Evolutionary conservation across 345 rosid genomes (phyloP).

Genomic region (Physaria fendleri): DNA sequence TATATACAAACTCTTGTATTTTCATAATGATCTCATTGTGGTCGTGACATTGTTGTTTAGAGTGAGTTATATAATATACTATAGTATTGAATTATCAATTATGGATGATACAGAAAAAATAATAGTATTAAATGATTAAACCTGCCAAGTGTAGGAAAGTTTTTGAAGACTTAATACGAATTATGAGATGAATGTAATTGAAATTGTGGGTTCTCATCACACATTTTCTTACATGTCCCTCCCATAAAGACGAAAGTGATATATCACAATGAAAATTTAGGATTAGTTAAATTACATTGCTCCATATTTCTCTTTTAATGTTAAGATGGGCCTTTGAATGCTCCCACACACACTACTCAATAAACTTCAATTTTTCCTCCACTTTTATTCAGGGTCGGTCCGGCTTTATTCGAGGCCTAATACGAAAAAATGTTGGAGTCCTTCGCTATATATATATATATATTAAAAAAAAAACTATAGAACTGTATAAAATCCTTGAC

Average conservation of each 20-base stretch:
- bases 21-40: neutral
- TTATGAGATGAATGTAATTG: slow-evolving; percentile 13
- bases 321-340: slow-evolving; percentile 21
- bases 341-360: slow-evolving; percentile 16
- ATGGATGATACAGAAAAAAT: neutral
- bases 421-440: too few species aligned
- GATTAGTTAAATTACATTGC: neutral
- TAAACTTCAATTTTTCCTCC: slow-evolving; percentile 11
- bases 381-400: too few species aligned
- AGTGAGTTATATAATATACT: too few species aligned
- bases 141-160: slow-evolving; percentile 13
- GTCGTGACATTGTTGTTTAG: neutral
- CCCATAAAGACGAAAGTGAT: slow-evolving; percentile 15
- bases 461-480: too few species aligned
- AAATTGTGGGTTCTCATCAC: neutral
- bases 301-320: slow-evolving; percentile 24
- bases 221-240: neutral
- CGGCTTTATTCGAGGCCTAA: too few species aligned
- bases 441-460: too few species aligned
- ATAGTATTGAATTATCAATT: neutral
- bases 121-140: neutral
- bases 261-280: neutral
- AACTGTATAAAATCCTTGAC: too few species aligned
- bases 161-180: slow-evolving; percentile 1
- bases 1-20: neutral